Evolutionary conservation across 768 basidiomycete genomes (phyloP).

Genomic region (Phylloporus arenicola): DNA sequence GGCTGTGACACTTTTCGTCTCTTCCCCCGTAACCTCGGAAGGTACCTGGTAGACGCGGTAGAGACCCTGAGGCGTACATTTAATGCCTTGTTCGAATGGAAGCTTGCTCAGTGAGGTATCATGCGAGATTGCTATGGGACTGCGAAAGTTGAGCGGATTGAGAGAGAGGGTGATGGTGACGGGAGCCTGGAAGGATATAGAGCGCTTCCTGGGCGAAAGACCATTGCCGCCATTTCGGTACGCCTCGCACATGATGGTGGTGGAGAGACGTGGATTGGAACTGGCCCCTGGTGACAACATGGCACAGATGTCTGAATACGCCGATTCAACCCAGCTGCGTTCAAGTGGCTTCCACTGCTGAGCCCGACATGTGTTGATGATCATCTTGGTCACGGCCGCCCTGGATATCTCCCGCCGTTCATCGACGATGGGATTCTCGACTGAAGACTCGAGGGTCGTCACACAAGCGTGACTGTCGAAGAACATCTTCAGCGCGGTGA

Average conservation of each 20-base stretch:
- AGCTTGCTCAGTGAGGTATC: conserved; percentile 10
- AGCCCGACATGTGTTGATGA: conserved; percentile 15
- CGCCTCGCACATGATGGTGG: conserved; percentile 24
- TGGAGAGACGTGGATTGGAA: conserved; percentile 6
- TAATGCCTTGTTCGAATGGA: conserved; percentile 18
- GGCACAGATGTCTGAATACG: conserved; percentile 23
- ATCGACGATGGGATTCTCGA: conserved; percentile 7
- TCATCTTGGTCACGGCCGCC: conserved; percentile 16
- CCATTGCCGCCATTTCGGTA: background rate
- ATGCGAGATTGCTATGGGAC: conserved; percentile 17
- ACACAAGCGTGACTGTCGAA: conserved; percentile 31
- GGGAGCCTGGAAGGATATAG: conserved; percentile 22
- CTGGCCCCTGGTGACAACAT: conserved; percentile 15
- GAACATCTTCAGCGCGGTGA: conserved; percentile 22
- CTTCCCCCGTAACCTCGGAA: conserved; percentile 2
- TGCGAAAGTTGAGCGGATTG: conserved; percentile 18
- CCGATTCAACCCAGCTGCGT: conserved; percentile 25
- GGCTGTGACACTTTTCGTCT: conserved; percentile 1
- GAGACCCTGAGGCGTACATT: conserved; percentile 1
- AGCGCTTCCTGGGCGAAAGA: conserved; percentile 10
- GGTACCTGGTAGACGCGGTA: conserved; percentile 24
- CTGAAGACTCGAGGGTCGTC: conserved; percentile 22
- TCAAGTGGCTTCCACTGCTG: conserved; percentile 27
- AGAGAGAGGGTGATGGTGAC: conserved; percentile 13
- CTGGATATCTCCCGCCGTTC: conserved; percentile 24